Percentiles rank a stretch among this genome's conserved stretches.
Conservation (phyloP, 768 basidiomycete genomes). For the Multifurca ochricompacta region DNA sequence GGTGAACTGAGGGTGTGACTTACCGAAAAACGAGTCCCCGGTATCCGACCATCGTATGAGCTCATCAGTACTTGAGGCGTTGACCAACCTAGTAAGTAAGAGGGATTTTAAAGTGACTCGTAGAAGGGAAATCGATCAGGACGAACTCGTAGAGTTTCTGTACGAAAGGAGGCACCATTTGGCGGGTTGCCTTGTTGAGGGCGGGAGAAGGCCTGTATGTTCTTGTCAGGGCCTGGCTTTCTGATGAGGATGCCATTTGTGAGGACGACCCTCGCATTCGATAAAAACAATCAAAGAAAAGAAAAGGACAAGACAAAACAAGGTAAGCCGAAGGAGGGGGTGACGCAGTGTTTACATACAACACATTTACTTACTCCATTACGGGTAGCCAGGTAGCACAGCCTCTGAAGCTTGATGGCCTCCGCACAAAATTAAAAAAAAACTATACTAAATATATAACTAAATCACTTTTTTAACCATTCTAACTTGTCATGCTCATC, state of each 20-base stretch:
- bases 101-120: conserved; percentile 4
- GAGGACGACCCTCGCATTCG: no score
- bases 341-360: background rate
- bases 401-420: no score
- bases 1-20: conserved; percentile 14
- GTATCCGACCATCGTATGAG: conserved; percentile 88
- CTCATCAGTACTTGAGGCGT: conserved; percentile 71
- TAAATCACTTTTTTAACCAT: no score
- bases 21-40: conserved; percentile 91
- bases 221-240: conserved; percentile 51
- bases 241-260: conserved; percentile 24
- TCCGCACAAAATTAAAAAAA: no score
- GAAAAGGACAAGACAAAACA: no score
- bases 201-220: conserved; percentile 33
- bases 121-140: conserved; percentile 16
- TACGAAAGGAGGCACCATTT: conserved; percentile 72
- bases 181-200: conserved; percentile 40
- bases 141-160: conserved; percentile 90
- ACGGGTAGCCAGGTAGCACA: no score
- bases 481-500: no score
- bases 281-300: no score
- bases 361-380: no score
- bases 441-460: no score
- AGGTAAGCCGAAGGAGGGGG: background rate
- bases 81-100: conserved; percentile 72